Evolutionary conservation across 768 basidiomycete genomes (phyloP).

Genomic region (Phaeolepiota aurea): DNA sequence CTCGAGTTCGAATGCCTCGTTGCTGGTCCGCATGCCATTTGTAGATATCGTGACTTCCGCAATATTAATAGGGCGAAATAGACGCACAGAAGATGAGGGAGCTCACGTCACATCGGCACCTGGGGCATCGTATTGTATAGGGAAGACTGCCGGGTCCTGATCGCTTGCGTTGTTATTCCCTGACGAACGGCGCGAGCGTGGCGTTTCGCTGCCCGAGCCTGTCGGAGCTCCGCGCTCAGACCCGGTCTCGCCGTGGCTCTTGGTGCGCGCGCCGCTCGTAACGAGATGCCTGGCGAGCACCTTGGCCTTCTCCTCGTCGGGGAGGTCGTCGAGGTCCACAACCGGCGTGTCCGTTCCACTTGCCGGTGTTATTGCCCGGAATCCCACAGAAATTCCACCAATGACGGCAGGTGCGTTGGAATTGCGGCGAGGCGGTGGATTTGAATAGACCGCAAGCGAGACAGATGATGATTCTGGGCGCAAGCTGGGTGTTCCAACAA

Average conservation of each 20-base stretch:
- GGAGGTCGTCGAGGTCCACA: slow-evolving; percentile 48
- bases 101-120: slow-evolving; percentile 93
- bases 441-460: slow-evolving; percentile 3
- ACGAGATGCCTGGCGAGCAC: slow-evolving; percentile 79
- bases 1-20: slow-evolving; percentile 49
- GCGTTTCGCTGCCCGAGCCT: slow-evolving; percentile 12
- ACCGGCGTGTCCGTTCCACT: slow-evolving; percentile 20
- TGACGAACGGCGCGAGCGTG: slow-evolving; percentile 16
- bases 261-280: slow-evolving; percentile 56
- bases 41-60: slow-evolving; percentile 71
- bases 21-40: slow-evolving; percentile 85
- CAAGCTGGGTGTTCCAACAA: slow-evolving; percentile 10
- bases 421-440: slow-evolving; percentile 12
- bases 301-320: slow-evolving; percentile 78
- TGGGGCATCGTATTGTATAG: slow-evolving; percentile 80
- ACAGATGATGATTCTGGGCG: slow-evolving; percentile 9
- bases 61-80: slow-evolving; percentile 5
- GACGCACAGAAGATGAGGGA: slow-evolving; percentile 8
- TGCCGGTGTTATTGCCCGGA: slow-evolving; percentile 16
- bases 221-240: slow-evolving; percentile 22
- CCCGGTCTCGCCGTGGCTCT: slow-evolving; percentile 13
- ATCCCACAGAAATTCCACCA: slow-evolving; percentile 18
- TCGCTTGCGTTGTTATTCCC: slow-evolving; percentile 10
- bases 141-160: slow-evolving; percentile 59
- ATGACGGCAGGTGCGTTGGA: slow-evolving; percentile 9